phyloP scores from a whole-genome alignment of 2,329 filamentous ascomycete genomes.

The Calonectria pseudoturangicola region DNA sequence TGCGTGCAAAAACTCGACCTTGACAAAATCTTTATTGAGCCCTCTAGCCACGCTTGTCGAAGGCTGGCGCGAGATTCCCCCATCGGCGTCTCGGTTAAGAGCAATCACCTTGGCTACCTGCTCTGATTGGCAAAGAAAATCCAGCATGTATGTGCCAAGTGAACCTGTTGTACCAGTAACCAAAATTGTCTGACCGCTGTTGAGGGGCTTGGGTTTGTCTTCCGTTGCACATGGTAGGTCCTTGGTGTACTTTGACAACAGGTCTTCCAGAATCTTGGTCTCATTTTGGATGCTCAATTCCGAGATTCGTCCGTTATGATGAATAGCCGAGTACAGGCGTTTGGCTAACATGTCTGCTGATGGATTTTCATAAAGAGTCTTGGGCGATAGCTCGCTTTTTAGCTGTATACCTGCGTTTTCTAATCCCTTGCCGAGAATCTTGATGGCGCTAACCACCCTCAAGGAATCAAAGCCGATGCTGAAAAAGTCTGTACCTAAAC shows the following conservation, averaged over 20 bases:
- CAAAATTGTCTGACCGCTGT: slow-evolving; percentile 76
- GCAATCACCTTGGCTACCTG: slow-evolving; percentile 52
- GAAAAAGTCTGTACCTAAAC: slow-evolving; percentile 8
- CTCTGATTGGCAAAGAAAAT: slow-evolving; percentile 55
- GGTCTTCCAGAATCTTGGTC: not conserved
- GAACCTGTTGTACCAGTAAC: slow-evolving; percentile 93
- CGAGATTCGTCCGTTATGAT: not conserved
- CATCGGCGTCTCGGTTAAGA: slow-evolving; percentile 59
- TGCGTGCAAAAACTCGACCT: slow-evolving; percentile 68
- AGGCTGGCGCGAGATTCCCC: slow-evolving; percentile 62
- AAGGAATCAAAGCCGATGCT: slow-evolving; percentile 20
- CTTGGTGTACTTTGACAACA: slow-evolving; percentile 21
- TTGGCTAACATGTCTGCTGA: not conserved
- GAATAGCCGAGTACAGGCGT: not conserved
- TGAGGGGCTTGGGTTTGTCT: not conserved
- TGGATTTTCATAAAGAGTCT: slow-evolving; percentile 14
- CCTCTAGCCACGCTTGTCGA: slow-evolving; percentile 61
- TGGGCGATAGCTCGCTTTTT: not conserved
- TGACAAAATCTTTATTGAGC: slow-evolving; percentile 59
- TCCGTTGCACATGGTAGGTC: not conserved
- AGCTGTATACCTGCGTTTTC: not conserved
- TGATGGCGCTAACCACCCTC: not conserved
- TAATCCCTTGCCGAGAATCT: not conserved
- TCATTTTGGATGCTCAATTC: not conserved
- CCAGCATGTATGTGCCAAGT: slow-evolving; percentile 83